Base-by-base conservation (phyloP, 2,329 filamentous ascomycete species). In the Pseudogymnoascus sp. region DNA sequence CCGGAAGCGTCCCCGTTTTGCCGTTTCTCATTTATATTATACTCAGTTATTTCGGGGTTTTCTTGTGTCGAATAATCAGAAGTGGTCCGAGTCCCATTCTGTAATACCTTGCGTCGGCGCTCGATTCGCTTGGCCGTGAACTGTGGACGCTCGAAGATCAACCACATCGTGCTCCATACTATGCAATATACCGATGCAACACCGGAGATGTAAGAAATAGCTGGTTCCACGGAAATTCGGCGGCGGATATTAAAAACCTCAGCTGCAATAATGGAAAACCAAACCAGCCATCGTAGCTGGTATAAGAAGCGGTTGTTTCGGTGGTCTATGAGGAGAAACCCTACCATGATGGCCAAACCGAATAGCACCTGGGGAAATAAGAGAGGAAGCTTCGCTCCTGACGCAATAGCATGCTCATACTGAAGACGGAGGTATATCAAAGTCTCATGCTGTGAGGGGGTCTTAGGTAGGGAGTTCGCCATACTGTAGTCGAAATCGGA, bases 271-370 rank as follows among this genome's bases (percentile, higher is more conserved):
- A 80, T 72, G 7, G 74, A 67, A 6, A 72, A 75, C 61, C 81
- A 71, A 17, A 86, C 74, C 10, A 77, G 71, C 77, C 80, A 85
- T 44, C 78, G 72, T 33, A 77, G 75, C 7, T 67, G 73, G 65
- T 81, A 82, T 9, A 84, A 66, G 78, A 79, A 81, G 4, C 77
- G 77, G 7, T 77, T 74, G 1, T 74, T 71, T 33, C 71, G 74
- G 66, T 86, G 83, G 1, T 83, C 81, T 63, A 86, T 75, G 58
- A 78, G 72, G 11, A 87, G 76, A 70, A 84, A 87, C 3, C 83
- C 64, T 0, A 78, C 70, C 0, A 87, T 61, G 41, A 83, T 57
- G 47, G 80, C 74, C 29, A 76, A 68, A 3, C 77, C 78, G 21
- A 82, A 63, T 5, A 84, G 62, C 61, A 76, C 74, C 62, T 81